A percentile compares a stretch with the other conserved stretches of the same genome.
Evolutionary conservation across 306 rosid species (phyloP).

Genomic region (Trifolium fragiferum): DNA sequence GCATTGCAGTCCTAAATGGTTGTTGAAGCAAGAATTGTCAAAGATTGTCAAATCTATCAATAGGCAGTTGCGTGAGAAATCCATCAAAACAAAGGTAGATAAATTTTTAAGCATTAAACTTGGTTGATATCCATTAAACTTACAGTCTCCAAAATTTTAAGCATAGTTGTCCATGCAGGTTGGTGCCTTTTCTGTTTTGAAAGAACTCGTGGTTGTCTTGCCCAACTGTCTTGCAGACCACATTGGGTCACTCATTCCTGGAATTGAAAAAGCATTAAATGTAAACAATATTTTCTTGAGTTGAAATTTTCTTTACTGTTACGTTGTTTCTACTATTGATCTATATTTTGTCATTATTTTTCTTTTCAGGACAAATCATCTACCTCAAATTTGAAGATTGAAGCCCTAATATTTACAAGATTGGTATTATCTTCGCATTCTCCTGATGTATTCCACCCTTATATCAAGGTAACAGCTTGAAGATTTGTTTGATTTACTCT

Average conservation of each 20-base stretch:
- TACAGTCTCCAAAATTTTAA: slow-evolving; percentile 34
- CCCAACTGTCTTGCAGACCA: slow-evolving; percentile 98
- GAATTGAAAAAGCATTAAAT: slow-evolving; percentile 93
- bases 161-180: slow-evolving; percentile 63
- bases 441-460: slow-evolving; percentile 94
- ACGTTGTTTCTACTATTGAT: slow-evolving; percentile 13
- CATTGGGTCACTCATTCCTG: slow-evolving; percentile 98
- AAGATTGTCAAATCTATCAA: slow-evolving; percentile 88
- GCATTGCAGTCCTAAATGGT: slow-evolving; percentile 92
- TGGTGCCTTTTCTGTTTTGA: slow-evolving; percentile 96
- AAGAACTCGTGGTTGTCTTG: slow-evolving; percentile 96
- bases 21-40: slow-evolving; percentile 94
- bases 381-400: slow-evolving; percentile 97
- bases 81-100: slow-evolving; percentile 94
- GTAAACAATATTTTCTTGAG: slow-evolving; percentile 53
- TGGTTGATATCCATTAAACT: slow-evolving; percentile 30
- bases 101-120: neutral
- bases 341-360: slow-evolving; percentile 37
- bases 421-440: slow-evolving; percentile 91
- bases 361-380: slow-evolving; percentile 84
- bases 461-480: slow-evolving; percentile 70
- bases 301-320: slow-evolving; percentile 17
- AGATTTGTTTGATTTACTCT: slow-evolving; percentile 24
- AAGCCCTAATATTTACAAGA: slow-evolving; percentile 90
- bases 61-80: slow-evolving; percentile 96